Conservation (phyloP, 768 basidiomycete genomes). For the Pisolithus orientalis region DNA sequence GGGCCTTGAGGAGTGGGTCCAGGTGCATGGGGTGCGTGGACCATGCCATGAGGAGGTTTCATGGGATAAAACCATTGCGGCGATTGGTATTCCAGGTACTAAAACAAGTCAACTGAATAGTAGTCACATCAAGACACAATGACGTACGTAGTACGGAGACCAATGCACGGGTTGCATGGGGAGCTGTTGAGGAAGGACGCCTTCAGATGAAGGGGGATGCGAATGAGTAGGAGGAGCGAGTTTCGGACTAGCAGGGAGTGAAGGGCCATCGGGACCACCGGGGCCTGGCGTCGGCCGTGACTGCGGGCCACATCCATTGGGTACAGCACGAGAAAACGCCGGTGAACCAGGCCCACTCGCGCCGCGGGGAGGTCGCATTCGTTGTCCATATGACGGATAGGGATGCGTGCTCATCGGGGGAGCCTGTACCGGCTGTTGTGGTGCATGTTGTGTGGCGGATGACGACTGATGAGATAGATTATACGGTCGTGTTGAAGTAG, state of each 20-base stretch:
- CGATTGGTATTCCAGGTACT: constrained; percentile 48
- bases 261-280: constrained; percentile 48
- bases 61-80: constrained; percentile 35
- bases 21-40: constrained; percentile 35
- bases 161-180: constrained; percentile 36
- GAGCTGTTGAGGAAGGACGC: constrained; percentile 40
- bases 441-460: constrained; percentile 31
- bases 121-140: not conserved
- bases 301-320: constrained; percentile 47
- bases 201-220: constrained; percentile 45
- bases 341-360: constrained; percentile 61
- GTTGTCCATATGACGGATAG: constrained; percentile 47
- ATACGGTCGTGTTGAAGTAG: constrained; percentile 49
- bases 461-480: constrained; percentile 43
- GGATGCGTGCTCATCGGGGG: constrained; percentile 40
- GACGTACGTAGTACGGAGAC: constrained; percentile 54
- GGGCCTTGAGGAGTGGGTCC: constrained; percentile 33
- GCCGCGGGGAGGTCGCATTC: constrained; percentile 39
- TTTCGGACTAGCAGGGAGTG: constrained; percentile 58
- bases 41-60: constrained; percentile 23
- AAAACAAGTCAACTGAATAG: constrained; percentile 6
- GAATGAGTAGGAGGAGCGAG: constrained; percentile 54
- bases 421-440: constrained; percentile 32
- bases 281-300: constrained; percentile 43
- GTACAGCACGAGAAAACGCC: constrained; percentile 52